Percentiles rank a stretch among this genome's conserved stretches.
Conservation (phyloP, 2,329 filamentous ascomycete species). For the Neoarthrinium moseri region DNA sequence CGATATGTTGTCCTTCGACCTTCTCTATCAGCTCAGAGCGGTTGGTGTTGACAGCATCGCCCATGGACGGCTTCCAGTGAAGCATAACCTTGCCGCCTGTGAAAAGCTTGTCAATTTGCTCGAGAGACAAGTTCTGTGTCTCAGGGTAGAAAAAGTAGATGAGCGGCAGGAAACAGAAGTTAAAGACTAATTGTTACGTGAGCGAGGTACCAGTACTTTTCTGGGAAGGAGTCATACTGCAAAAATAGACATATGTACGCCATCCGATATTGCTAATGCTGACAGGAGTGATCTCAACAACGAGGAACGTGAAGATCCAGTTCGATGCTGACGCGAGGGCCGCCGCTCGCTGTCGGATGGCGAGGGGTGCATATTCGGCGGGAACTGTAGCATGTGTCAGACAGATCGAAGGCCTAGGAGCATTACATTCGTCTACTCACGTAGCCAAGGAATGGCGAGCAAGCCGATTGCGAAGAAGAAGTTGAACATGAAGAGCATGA, state of each 20-base stretch:
- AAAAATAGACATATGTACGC: slow-evolving; percentile 17
- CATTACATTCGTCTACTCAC: not conserved
- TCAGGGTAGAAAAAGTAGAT: slow-evolving; percentile 8
- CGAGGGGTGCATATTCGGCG: slow-evolving; percentile 41
- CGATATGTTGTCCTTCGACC: too few relatives aligned
- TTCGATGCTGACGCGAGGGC: slow-evolving; percentile 37
- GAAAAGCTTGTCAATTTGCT: slow-evolving; percentile 26
- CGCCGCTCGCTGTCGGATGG: slow-evolving; percentile 35
- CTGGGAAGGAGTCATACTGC: slow-evolving; percentile 13
- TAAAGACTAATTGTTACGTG: slow-evolving; percentile 26
- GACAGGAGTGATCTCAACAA: slow-evolving; percentile 16
- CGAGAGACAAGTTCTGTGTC: slow-evolving; percentile 24
- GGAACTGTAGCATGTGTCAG: slow-evolving; percentile 23
- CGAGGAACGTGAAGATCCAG: slow-evolving; percentile 26
- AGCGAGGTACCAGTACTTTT: slow-evolving; percentile 17
- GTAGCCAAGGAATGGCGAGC: slow-evolving; percentile 36
- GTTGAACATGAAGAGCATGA: slow-evolving; percentile 44
- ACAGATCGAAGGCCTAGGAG: not conserved
- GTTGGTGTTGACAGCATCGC: not conserved
- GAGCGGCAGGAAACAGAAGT: slow-evolving; percentile 23
- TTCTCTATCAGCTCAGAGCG: too few relatives aligned
- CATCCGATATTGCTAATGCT: slow-evolving; percentile 15
- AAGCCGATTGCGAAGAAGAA: slow-evolving; percentile 40
- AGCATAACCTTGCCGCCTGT: slow-evolving; percentile 3
- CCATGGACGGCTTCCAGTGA: slow-evolving; percentile 5